Conservation (phyloP, 768 basidiomycete genomes). For the Heimioporus sp. region DNA sequence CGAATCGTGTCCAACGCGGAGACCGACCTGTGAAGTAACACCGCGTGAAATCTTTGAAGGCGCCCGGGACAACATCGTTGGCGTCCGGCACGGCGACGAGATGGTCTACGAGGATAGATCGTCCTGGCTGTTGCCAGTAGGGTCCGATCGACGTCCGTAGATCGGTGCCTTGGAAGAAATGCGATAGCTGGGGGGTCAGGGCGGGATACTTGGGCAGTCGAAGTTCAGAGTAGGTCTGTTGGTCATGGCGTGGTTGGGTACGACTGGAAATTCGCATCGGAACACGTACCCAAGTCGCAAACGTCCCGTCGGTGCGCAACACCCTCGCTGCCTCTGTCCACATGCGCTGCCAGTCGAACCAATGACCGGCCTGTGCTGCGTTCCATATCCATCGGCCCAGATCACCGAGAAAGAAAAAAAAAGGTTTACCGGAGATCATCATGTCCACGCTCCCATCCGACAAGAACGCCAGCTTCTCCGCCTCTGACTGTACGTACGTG, state of each 20-base stretch:
- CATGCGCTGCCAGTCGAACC: constrained; percentile 73
- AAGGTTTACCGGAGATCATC: constrained; percentile 55
- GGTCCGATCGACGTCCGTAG: constrained; percentile 56
- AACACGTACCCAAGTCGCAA: constrained; percentile 67
- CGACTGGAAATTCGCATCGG: too few relatives aligned
- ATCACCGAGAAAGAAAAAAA: too few relatives aligned
- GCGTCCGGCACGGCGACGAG: constrained; percentile 69
- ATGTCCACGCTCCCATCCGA: constrained; percentile 61
- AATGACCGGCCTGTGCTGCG: constrained; percentile 72
- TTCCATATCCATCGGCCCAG: too few relatives aligned
- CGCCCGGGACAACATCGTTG: constrained; percentile 25
- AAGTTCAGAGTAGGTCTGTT: constrained; percentile 67
- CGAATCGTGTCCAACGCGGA: not conserved
- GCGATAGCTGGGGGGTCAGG: constrained; percentile 55
- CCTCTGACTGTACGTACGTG: constrained; percentile 39
- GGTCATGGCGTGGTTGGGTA: too few relatives aligned
- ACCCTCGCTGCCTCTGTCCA: constrained; percentile 69
- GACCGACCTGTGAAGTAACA: constrained; percentile 58
- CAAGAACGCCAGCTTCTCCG: constrained; percentile 55
- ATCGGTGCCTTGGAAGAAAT: constrained; percentile 61
- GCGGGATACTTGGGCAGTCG: constrained; percentile 60
- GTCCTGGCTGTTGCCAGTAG: constrained; percentile 80
- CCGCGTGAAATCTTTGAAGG: constrained; percentile 45
- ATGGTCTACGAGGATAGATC: constrained; percentile 69
- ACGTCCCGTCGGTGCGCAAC: constrained; percentile 58